These are phyloP conservation scores for Scolecobasidium constrictum DNA, from an alignment of 2,329 filamentous ascomycete species.

Conservation along the genomic window DNA sequence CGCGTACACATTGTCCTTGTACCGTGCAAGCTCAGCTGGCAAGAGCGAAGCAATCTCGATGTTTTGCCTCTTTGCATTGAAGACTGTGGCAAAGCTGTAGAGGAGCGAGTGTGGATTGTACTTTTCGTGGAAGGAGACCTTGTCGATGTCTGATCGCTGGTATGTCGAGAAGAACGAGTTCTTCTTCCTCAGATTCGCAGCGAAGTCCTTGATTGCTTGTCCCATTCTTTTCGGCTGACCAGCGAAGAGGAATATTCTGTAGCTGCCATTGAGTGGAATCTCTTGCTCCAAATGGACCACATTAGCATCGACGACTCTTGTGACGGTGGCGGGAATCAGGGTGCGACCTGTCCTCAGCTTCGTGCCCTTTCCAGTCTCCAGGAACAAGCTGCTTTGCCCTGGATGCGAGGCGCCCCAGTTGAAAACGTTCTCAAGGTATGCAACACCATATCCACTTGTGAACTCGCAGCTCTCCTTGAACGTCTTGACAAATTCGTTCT, in stretches of 20 bases:
- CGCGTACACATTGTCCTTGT: slow-evolving; percentile 74
- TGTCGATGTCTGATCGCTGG: slow-evolving; percentile 47
- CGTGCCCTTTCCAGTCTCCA: slow-evolving; percentile 33
- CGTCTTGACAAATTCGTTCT: slow-evolving; percentile 75
- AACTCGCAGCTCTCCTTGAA: slow-evolving; percentile 91
- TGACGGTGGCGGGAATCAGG: slow-evolving; percentile 70
- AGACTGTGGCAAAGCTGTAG: slow-evolving; percentile 68
- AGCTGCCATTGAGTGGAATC: slow-evolving; percentile 77
- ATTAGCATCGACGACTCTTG: slow-evolving; percentile 78
- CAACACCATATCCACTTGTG: slow-evolving; percentile 83
- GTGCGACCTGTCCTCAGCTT: slow-evolving; percentile 64
- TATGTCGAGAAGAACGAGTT: slow-evolving; percentile 64
- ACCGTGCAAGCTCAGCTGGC: slow-evolving; percentile 60
- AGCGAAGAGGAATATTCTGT: slow-evolving; percentile 78
- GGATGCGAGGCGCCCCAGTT: slow-evolving; percentile 72
- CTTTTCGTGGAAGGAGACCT: slow-evolving; percentile 63
- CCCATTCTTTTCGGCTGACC: slow-evolving; percentile 51
- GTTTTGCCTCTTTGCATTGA: slow-evolving; percentile 54
- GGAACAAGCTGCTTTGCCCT: slow-evolving; percentile 59
- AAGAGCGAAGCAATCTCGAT: slow-evolving; percentile 62
- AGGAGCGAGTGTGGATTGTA: slow-evolving; percentile 79
- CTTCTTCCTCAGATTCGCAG: slow-evolving; percentile 50
- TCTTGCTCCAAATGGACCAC: slow-evolving; percentile 85
- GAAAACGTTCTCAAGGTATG: slow-evolving; percentile 69
- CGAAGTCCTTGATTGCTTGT: slow-evolving; percentile 59